Evolutionary conservation across 345 rosid genomes (phyloP), one percentile per base, ranked within the genome.

Genomic region (Excoecaria agallocha): DNA sequence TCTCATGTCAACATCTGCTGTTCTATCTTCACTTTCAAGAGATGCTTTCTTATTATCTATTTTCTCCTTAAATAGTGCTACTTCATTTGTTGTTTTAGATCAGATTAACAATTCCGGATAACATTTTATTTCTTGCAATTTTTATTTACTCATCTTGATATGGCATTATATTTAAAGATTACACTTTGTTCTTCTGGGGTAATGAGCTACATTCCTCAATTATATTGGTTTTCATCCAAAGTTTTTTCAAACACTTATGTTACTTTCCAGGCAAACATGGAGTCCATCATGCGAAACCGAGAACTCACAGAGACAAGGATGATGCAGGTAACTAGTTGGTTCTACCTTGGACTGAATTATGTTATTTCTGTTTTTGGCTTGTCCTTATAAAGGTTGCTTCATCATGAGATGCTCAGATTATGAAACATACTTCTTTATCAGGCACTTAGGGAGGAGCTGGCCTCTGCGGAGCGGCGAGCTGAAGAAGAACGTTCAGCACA

Each of bases 291-390:
- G 97, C 89, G 99, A 86, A 96, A 90, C 77, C 89, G 99, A 83
- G 99, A 96, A 80, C 72, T 96, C 58, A 87, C 97, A 38, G 99
- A 96, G 90, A 96, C 99, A 13, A 90, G 97, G 85, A 96, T 96
- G 98, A 89, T 96, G 94, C 99, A 96, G 97, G 99, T 96, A 84
- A 64, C 60, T 70, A 41, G 70, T 68, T 72, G 56, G 39, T 57
- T 63, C 62, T 78, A 62, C 60, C 37, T 68, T 79, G 41, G 62
- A 37, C 71, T 8, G 38, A n/a, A 12, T 51, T 62, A 66, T 30
- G 55, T 41, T 7, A 64, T 39, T 68, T 38, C 16, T 52, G 24
- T 66, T 69, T 48, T 24, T 43, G 4, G 54, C 30, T 20, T 12
- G 48, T 71, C 58, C 60, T 65, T 70, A 49, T 58, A 69, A 56